These are phyloP conservation scores for Xerocomus brunneocitrinus DNA, from an alignment of 768 basidiomycete genomes.

Conservation along the genomic window DNA sequence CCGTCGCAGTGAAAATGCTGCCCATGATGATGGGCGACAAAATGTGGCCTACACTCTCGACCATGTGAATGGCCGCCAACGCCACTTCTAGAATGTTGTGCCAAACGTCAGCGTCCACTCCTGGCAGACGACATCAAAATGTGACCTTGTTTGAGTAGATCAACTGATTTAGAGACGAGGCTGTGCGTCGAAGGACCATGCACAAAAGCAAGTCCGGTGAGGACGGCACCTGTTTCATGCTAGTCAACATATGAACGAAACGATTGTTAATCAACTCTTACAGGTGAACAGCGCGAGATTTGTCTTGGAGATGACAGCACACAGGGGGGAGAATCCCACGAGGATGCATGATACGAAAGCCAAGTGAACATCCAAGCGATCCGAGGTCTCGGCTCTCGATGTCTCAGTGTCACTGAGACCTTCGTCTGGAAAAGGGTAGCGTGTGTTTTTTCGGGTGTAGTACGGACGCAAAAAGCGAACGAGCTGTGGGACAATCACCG, in stretches of 20 bases:
- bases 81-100: constrained; percentile 19
- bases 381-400: constrained; percentile 13
- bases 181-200: constrained; percentile 23
- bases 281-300: constrained; percentile 8
- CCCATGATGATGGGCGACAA: constrained; percentile 32
- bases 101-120: neutral
- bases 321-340: constrained; percentile 8
- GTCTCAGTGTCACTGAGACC: neutral
- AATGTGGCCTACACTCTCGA: constrained; percentile 14
- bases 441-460: constrained; percentile 11
- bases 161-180: constrained; percentile 25
- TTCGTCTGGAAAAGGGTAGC: neutral
- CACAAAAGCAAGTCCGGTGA: constrained; percentile 12
- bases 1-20: constrained; percentile 23
- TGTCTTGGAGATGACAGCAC: constrained; percentile 12
- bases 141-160: constrained; percentile 26
- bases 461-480: constrained; percentile 25
- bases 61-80: constrained; percentile 27
- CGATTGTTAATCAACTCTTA: neutral
- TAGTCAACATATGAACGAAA: neutral
- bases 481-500: constrained; percentile 18
- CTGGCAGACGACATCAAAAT: neutral
- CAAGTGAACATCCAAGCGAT: constrained; percentile 29
- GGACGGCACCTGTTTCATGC: constrained; percentile 11
- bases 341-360: constrained; percentile 19